A percentile compares a stretch with the other conserved stretches of the same genome.
Conservation (phyloP, 768 basidiomycete species). For the Tulasnella sp. region DNA sequence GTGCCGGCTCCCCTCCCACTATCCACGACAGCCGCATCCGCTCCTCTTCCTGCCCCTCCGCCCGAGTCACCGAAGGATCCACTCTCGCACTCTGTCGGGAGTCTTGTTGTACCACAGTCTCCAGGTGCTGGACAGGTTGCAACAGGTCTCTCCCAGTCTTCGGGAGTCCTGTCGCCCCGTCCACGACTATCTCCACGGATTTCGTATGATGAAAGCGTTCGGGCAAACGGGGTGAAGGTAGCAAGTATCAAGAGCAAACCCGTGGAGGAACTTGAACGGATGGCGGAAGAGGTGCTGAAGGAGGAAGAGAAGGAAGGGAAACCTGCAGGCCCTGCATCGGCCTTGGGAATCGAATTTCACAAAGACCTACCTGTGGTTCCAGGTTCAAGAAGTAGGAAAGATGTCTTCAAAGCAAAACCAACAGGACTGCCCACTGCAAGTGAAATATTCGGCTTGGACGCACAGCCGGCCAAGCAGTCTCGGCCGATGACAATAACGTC, state of each 20-base stretch:
- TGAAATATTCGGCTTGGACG: background rate
- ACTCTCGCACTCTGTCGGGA: slow-evolving; percentile 28
- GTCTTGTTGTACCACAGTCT: background rate
- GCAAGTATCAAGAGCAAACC: slow-evolving; percentile 44
- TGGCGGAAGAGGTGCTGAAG: slow-evolving; percentile 52
- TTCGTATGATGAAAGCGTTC: slow-evolving; percentile 40
- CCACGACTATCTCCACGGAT: slow-evolving; percentile 61
- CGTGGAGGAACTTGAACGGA: slow-evolving; percentile 63
- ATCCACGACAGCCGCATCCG: slow-evolving; percentile 18
- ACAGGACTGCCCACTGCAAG: background rate
- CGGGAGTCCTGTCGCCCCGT: slow-evolving; percentile 50
- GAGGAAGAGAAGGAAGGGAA: slow-evolving; percentile 9
- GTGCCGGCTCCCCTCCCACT: slow-evolving; percentile 21
- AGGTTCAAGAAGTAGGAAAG: background rate
- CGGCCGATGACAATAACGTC: background rate
- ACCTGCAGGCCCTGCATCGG: background rate
- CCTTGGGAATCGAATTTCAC: slow-evolving; percentile 2
- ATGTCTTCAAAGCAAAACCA: background rate
- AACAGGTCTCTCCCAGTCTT: slow-evolving; percentile 24
- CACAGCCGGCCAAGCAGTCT: background rate
- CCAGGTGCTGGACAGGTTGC: background rate
- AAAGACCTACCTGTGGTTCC: background rate
- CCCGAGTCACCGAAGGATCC: slow-evolving; percentile 20
- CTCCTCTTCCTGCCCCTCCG: background rate
- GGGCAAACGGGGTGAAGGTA: slow-evolving; percentile 23